Conservation (phyloP, 306 rosid species). For the Neltuma alba region DNA sequence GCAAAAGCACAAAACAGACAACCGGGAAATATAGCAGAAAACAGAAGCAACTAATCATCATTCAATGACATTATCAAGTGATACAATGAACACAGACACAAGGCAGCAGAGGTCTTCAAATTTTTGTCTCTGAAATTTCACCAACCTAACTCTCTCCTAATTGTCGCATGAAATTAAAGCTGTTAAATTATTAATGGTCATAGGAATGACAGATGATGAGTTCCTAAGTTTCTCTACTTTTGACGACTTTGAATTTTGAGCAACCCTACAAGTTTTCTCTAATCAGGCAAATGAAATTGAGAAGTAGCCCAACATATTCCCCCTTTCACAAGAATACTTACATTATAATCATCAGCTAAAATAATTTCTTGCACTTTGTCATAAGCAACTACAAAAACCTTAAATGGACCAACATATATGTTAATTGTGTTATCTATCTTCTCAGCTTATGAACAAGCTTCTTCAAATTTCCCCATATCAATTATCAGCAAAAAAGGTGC, state of each 20-base stretch:
- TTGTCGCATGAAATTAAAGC: neutral
- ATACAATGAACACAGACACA: neutral
- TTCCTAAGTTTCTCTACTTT: neutral
- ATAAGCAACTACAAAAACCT: neutral
- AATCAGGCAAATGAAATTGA: neutral
- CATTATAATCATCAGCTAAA: neutral
- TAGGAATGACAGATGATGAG: neutral
- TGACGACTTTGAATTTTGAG: slow-evolving; percentile 6
- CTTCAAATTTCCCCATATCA: too few species aligned
- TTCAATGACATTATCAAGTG: neutral
- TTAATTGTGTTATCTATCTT: too few species aligned
- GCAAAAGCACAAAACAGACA: too few species aligned
- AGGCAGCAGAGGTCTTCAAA: neutral
- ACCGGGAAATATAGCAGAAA: neutral
- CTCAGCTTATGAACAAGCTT: too few species aligned
- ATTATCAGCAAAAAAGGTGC: too few species aligned
- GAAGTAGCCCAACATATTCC: neutral
- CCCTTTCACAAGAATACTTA: neutral
- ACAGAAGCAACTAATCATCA: neutral
- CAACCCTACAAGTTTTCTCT: too few species aligned
- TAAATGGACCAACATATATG: neutral
- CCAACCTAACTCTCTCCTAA: neutral
- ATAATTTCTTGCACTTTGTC: neutral
- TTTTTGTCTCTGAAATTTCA: neutral
- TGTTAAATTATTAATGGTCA: neutral